Evolutionary conservation across 208 protist species (phyloP).

Genomic region (Trypanosoma vivax): DNA sequence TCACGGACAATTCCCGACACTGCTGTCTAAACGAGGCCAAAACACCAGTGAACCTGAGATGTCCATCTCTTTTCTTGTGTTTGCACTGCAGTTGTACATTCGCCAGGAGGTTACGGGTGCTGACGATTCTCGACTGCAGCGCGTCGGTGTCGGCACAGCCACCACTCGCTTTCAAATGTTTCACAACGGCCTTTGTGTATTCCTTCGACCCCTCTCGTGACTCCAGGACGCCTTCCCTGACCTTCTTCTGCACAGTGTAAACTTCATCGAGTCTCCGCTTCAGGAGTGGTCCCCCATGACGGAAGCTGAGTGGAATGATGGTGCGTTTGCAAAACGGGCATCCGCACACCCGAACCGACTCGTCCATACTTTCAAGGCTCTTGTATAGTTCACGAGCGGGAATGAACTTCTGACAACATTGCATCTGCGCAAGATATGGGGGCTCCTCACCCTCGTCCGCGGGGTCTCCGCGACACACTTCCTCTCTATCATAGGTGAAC

Average conservation of each 20-base stretch:
- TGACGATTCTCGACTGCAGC: not conserved
- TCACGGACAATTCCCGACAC: not conserved
- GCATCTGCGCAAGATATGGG: constrained; percentile 1
- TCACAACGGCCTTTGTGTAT: not conserved
- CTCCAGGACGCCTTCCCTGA: not conserved
- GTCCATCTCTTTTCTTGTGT: not conserved
- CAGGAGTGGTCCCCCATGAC: not conserved
- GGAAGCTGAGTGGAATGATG: not conserved
- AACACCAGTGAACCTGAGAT: not conserved
- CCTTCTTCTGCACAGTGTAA: not conserved
- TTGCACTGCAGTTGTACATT: not conserved
- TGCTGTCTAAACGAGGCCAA: not conserved
- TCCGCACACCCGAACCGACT: constrained; percentile 17
- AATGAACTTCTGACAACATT: not conserved
- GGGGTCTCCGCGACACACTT: not conserved
- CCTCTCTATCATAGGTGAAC: not conserved
- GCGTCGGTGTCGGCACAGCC: not conserved
- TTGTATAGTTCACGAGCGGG: constrained; percentile 18
- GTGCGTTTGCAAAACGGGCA: not conserved
- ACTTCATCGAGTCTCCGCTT: not conserved
- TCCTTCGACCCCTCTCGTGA: not conserved
- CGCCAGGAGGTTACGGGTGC: not conserved
- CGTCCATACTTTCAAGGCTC: constrained; percentile 1
- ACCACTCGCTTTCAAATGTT: not conserved
- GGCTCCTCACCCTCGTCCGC: not conserved